These are phyloP conservation scores for Mycena haematopus DNA, from an alignment of 768 basidiomycete species.

Conservation along the genomic window DNA sequence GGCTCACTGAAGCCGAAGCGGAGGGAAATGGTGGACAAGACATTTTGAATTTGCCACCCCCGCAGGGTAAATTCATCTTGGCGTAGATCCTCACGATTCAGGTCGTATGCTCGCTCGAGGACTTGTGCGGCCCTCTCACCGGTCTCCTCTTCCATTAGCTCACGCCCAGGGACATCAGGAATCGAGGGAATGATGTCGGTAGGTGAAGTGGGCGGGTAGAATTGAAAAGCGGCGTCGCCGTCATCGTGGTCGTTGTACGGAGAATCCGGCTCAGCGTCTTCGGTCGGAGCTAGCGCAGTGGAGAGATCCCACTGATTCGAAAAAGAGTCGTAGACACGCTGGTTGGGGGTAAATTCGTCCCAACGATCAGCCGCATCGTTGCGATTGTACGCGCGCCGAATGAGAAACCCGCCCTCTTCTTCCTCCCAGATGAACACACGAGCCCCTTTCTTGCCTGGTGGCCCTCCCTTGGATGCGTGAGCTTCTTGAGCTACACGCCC, in stretches of 20 bases:
- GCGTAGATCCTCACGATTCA: constrained; percentile 4
- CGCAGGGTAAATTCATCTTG: constrained; percentile 8
- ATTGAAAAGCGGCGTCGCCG: constrained; percentile 14
- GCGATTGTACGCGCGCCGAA: constrained; percentile 20
- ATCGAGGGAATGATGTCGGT: constrained; percentile 13
- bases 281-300: constrained; percentile 20
- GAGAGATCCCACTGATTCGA: constrained; percentile 29
- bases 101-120: constrained; percentile 16
- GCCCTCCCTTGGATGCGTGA: constrained; percentile 12
- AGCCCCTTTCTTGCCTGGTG: constrained; percentile 23
- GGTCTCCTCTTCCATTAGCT: constrained; percentile 16
- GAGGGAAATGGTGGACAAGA: not conserved
- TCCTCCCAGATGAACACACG: constrained; percentile 28
- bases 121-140: constrained; percentile 18
- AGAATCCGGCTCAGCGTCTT: constrained; percentile 17
- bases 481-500: constrained; percentile 15
- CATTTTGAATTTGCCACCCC: constrained; percentile 14
- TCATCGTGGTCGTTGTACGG: constrained; percentile 1
- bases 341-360: constrained; percentile 24
- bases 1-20: constrained; percentile 17
- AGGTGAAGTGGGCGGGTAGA: constrained; percentile 1
- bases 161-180: constrained; percentile 22
- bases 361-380: constrained; percentile 15
- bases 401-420: constrained; percentile 23
- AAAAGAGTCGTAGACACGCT: constrained; percentile 25